phyloP scores from a whole-genome alignment of 1,284 basidiomycete genomes.

The Chalciporus sp. region DNA sequence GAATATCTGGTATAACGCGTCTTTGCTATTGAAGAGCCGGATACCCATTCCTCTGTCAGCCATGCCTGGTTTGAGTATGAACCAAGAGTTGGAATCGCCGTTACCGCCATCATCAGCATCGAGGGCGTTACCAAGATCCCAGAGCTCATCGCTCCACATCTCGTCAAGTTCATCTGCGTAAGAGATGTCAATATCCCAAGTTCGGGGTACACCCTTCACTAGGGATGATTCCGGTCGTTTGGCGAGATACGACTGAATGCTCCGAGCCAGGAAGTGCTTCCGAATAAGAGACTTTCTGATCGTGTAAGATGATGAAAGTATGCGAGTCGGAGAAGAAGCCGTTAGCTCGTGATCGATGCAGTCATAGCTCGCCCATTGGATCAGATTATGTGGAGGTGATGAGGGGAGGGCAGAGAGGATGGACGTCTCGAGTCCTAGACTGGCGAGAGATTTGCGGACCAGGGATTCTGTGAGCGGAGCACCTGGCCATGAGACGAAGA shows the following conservation, averaged over 20 bases:
- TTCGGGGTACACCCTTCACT: conserved; percentile 64
- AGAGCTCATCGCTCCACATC: conserved; percentile 91
- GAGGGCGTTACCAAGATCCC: conserved; percentile 76
- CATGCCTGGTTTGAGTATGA: conserved; percentile 97
- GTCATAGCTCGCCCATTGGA: conserved; percentile 87
- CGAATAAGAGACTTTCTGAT: conserved; percentile 94
- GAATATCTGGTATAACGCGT: conserved; percentile 78
- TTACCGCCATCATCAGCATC: conserved; percentile 41
- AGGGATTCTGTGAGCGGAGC: conserved; percentile 78
- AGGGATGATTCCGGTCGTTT: conserved; percentile 70
- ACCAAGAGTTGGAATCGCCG: conserved; percentile 61
- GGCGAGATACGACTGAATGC: conserved; percentile 71
- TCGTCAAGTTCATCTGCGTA: conserved; percentile 97
- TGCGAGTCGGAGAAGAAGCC: conserved; percentile 44
- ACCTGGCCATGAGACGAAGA: conserved; percentile 75
- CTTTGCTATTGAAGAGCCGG: conserved; percentile 83
- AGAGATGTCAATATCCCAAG: conserved; percentile 88
- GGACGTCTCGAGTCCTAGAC: conserved; percentile 38
- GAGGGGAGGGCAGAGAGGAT: conserved; percentile 31
- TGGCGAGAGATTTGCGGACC: conserved; percentile 61
- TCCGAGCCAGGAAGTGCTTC: conserved; percentile 89
- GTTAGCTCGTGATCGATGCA: conserved; percentile 77
- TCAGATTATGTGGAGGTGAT: conserved; percentile 31
- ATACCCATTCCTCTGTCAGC: conserved; percentile 96
- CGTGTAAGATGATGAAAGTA: conserved; percentile 84